Evolutionary conservation across 1,139 yeast species (phyloP), one percentile per base, ranked within the genome.

Genomic region (Blastobotrys capitulatus): DNA sequence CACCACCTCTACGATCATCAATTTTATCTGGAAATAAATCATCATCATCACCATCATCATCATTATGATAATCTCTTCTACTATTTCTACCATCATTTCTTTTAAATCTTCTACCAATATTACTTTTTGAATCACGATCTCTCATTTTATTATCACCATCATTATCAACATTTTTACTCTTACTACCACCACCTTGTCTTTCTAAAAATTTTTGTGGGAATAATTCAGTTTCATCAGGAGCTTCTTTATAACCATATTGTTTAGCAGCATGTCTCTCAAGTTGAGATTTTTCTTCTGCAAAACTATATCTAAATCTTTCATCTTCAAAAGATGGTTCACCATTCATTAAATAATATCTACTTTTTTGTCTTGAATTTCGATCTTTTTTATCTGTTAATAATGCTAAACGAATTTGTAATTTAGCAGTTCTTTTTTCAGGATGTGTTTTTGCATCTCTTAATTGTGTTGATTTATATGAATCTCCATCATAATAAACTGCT

Each of bases 281-380:
- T 52, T 47, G 48, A n/a, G n/a, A 45, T 47, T 60, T 49, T 13
- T 48, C 50, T 38, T 52, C 55, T 44, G 58, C 55, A 39, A 41
- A 39, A 35, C 36, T 29, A 44, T 38, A 18, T 22, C 55, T 51
- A 31, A 41, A 53, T 13, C 50, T 44, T 41, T 64, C 66, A 13
- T 72, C 74, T 46, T 67, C 69, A 49, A 80, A 69, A 44, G 79
- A 80, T 0, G 94, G 94, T 59, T 83, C 92, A 2, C 94, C 94
- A 59, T 85, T 83, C 18, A 83, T 62, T 53, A 83, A 69, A 65
- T 85, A 85, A 63, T 83, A 85, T 39, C 87, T 66, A 26, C 89
- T 82, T 51, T 75, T 76, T 15, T 72, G 76, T 25, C 79, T 70
- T 5, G 90, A 83, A 54, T 79, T 77, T 53, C 73, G 73, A 41